Base-by-base conservation (phyloP, 2,329 filamentous ascomycete genomes). In the Aspergillus sp. region DNA sequence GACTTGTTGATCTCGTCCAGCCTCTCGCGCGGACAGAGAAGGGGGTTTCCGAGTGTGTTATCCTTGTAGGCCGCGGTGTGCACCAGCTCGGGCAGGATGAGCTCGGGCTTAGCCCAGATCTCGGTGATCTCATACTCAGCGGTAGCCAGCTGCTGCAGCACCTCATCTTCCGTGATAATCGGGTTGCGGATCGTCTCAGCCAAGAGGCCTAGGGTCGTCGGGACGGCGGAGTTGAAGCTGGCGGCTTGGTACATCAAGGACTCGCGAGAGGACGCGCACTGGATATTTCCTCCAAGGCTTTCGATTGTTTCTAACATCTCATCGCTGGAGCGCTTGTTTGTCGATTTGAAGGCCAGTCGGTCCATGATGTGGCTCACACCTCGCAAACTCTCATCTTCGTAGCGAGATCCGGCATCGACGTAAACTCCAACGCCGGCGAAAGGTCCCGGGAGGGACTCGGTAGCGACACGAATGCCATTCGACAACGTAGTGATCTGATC, bases 201-300 rank as follows among this genome's bases (percentile, higher is more conserved):
- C 38, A 99, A 82, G 16, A 99, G 76, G 26, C 81, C 90, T 20
- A 95, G 83, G 11, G 93, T 90, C 8, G 84, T 84, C 6, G 89
- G 86, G 8, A 99, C 91, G 16, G 90, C 87, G 22, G 87, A 87
- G 77, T 99, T 99, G 82, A 99, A 99, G 26, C 92, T 96, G 22
- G 94, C 94, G 1, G 91, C 90, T 73, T 99, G 94, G 78, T 99
- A 99, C 94, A 99, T 99, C 75, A 99, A 83, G 51, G 90, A 90
- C 74, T 99, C 94, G 59, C 94, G 82, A 2, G 91, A 95, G 1
- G 92, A 96, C 10, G 93, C 92, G 75, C 94, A 99, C 75, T 97
- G 92, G 54, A 99, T 93, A 70, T 96, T 96, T 30, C 94, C 94
- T 33, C 94, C 94, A 3, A 99, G 79, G 0, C 86, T 87, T 73